Evolutionary conservation across 352 stramenopile genomes (phyloP), one percentile per base, ranked within the genome.

Genomic region (Phytophthora constricta): DNA sequence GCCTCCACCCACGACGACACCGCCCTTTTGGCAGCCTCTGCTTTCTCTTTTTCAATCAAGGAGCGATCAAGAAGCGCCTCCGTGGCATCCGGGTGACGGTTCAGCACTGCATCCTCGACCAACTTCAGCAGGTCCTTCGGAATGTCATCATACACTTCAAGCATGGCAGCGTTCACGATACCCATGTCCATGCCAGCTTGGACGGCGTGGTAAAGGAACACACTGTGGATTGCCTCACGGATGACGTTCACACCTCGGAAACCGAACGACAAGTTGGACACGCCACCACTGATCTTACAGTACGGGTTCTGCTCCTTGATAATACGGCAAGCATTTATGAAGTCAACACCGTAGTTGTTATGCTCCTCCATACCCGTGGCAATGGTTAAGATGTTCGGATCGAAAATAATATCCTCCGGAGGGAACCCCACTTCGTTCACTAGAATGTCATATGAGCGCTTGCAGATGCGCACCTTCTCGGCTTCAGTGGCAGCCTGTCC

Each of bases 211-310:
- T 98, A 97, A 31, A 99, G 76, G 62, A 99, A 99, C 13, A 98
- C 95, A 70, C 92, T 92, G 74, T 98, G 94, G 52, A 98, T 98
- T 0, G 92, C 97, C 73, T 99, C 96, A 58, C 97, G 93, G 74
- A 99, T 98, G 63, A 98, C 96, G 60, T 98, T 98, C n/a, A 99
- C 96, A 55, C 96, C 97, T 70, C 97, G 90, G 76, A 99, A 99
- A 33, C 96, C 96, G 74, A 98, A 98, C 20, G 95, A 98, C 67
- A 99, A 75, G 84, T 99, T 99, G 20, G 94, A 98, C 20, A 99
- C 90, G 68, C 97, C 96, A 59, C 95, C 96, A 81, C 85, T 97
- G 62, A 99, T 98, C 78, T 98, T 98, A 50, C 91, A 93, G 78
- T 98, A 98, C 13, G 95, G 94, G 76, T 96, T 98, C 27, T 90